Evolutionary conservation across 1,284 basidiomycete genomes (phyloP), one percentile per base, ranked within the genome.

Genomic region (Naganishia liquefaciens): DNA sequence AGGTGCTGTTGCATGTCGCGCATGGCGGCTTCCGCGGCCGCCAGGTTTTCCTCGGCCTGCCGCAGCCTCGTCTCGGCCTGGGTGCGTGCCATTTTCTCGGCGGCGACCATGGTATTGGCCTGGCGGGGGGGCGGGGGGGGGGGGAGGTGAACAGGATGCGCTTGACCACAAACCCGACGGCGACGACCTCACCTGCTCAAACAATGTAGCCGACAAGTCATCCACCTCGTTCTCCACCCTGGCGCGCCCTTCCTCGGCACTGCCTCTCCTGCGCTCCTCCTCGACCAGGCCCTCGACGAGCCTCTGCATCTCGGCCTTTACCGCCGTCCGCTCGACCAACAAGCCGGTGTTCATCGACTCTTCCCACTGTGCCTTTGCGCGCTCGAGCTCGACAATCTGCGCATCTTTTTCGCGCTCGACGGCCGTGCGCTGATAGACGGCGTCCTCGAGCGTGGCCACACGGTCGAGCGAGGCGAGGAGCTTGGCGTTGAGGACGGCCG

Each of bases 231-330:
- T 90, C 71, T 96, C 94, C 62, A 88, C 88, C 67, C 79, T 79
- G 25, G 80, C 82, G 49, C 89, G 85, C 19, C 89, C 91, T 67
- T 83, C 86, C 77, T 95, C 93, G 1, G 94, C 95, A 75, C 92
- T 88, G 19, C 93, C 93, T 21, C 93, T 84, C 70, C 88, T 86
- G 3, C 91, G 87, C 23, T 94, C 93, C 79, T 97, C 95, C 73
- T 96, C 93, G 15, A 93, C 91, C 23, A 94, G 88, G 58, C 88
- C 88, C 71, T 95, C 91, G 86, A 98, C 98, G 69, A 99, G 82
- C 33, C 92, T 85, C 71, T 88, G 95, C 73, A 99, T 88, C 80
- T 99, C 96, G 9, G 86, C 79, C 21, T 90, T 92, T 66, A 99
- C 93, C 77, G 95, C 89, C 33, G 85, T 82, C 76, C 92, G 88